Evolutionary conservation across 192 early-diverging fungal species (phyloP), one percentile per base, ranked within the genome.

Genomic region (Linnemannia zychae): DNA sequence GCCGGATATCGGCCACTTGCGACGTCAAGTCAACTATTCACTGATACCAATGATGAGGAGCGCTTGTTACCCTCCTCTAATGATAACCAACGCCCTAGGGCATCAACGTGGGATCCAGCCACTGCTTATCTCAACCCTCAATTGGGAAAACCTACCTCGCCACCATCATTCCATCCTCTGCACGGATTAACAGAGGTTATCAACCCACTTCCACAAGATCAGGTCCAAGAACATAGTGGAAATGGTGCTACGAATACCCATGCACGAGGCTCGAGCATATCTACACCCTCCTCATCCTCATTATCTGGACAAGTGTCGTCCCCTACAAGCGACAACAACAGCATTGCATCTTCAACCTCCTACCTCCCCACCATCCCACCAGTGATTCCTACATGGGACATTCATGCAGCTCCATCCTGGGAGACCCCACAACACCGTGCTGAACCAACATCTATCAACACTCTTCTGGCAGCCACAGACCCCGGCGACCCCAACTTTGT

Each of bases 371-470:
- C 28, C 1, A 44, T 44, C 0, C 63, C 74, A 4, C 20, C 38
- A 7, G 57, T 67, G 7, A 15, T 46, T 57, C 17, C 60, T 31
- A 17, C 72, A 15, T 74, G 76, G 72, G 67, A 78, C 0, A n/a
- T 63, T 63, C 40, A 44, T 44, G 20, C 57, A 47, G 18, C 76
- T 12, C 76, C 60, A 15, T 78, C 17, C 31, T 53, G 74, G 66
- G 57, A 63, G 1, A 50, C 47, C 18, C 67, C 67, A 22, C 72
- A 49, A 11, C 49, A 71, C 5, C 47, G 50, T 4, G 60, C 50
- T 3, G 83, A 85, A 33, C 83, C 83, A 1, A 85, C 83, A 1
- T 85, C 83, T 24, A 85, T 85, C 65, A 85, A 85, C 33, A 85
- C 83, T 1, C 44, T 85, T 0, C 50, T 85, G 11, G 72, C 77